Percentiles rank a stretch among this genome's conserved stretches.
Evolutionary conservation across 1,139 yeast species (phyloP).

Genomic region (Zygoascus meyerae): DNA sequence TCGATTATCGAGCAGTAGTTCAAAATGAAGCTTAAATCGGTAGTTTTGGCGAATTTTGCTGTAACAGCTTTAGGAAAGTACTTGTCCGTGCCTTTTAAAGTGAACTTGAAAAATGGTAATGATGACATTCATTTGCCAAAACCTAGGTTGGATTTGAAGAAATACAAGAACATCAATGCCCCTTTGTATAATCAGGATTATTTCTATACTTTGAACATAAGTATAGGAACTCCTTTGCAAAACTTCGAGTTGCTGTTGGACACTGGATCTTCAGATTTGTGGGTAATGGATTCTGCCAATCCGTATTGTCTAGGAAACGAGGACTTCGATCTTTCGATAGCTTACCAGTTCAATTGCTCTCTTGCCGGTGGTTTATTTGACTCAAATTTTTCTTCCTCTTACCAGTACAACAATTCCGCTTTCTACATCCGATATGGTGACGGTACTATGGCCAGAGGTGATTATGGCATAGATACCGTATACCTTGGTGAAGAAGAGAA

Average conservation of each 20-base stretch:
- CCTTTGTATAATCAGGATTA: conserved; percentile 10
- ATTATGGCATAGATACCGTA: conserved; percentile 55
- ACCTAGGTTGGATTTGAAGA: conserved; percentile 3
- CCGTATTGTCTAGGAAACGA: conserved; percentile 22
- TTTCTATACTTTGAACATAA: conserved; percentile 26
- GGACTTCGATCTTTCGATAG: conserved; percentile 8
- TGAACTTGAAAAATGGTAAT: not conserved
- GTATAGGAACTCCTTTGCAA: conserved; percentile 24
- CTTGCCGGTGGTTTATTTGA: conserved; percentile 22
- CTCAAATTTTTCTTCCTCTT: conserved; percentile 18
- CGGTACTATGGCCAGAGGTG: conserved; percentile 52
- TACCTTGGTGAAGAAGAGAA: conserved; percentile 33
- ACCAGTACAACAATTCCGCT: conserved; percentile 18
- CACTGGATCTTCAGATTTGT: conserved; percentile 64
- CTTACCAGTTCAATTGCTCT: conserved; percentile 21
- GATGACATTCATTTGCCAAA: not conserved
- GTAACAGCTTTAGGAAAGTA: conserved; percentile 1
- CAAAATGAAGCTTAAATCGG: too few species aligned
- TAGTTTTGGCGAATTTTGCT: not conserved
- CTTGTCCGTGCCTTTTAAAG: conserved; percentile 2
- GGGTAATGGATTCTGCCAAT: conserved; percentile 40
- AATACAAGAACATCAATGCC: conserved; percentile 1
- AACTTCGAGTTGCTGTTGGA: conserved; percentile 37
- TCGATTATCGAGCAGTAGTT: too few species aligned
- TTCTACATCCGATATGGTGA: conserved; percentile 58